Base-by-base conservation (phyloP, 2,329 filamentous ascomycete species). In the Penicillium sp. region DNA sequence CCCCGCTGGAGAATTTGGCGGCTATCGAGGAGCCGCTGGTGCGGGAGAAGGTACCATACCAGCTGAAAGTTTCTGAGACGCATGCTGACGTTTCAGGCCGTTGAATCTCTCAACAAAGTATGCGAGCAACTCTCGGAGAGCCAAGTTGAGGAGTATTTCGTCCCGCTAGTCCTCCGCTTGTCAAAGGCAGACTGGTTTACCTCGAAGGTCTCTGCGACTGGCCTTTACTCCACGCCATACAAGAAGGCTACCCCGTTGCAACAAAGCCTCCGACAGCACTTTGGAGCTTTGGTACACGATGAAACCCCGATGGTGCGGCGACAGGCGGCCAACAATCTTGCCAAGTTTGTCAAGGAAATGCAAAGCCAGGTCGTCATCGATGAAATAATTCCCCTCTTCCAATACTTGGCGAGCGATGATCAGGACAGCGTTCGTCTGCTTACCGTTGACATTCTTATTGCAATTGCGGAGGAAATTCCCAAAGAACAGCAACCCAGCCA, bases 161-260 rank as follows among this genome's bases (percentile, higher is more conserved):
- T 99, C 66, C 94, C 94, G 59, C 87, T 99, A 70, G 92, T 92
- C 57, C 85, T 96, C 70, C 91, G 94, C 72, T 89, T 99, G 59
- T 95, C 94, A 63, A 99, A 97, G 83, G 94, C 94, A 77, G 94
- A 99, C 79, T 99, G 94, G 94, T 99, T 99, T 77, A 99, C 94
- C 55, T 97, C 94, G 62, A 99, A 97, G 80, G 94, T 99, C 62
- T 99, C 94, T 32, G 94, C 93, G 60, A 96, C 93, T 62, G 94
- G 94, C 60, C 88, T 99, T 60, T 99, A 93, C 80, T 94, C 90
- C 72, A 85, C 87, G 46, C 93, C 94, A 62, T 99, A 99, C 81
- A 88, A 87, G 68, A 96, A 95, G 80, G 91, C 94, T 57, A 88
- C 91, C 52, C 83, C 88, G n/a, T 86, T 92, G 64, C 94, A 99